Evolutionary conservation across 331 rosid genomes (phyloP).

Genomic region (Pyrus hybrid): DNA sequence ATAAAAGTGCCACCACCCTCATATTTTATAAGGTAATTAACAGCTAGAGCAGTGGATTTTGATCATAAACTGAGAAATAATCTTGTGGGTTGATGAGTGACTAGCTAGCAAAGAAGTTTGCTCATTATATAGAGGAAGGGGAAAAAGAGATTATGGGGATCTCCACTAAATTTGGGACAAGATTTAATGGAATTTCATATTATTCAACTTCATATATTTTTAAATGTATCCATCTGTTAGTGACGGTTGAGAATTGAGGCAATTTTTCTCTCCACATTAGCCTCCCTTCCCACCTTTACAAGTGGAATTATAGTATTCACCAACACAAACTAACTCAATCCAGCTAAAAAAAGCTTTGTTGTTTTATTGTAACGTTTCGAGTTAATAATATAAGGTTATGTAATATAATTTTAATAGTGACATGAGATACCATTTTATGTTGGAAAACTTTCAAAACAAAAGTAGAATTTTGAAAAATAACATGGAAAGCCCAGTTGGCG

Average conservation of each 20-base stretch:
- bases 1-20: slow-evolving; percentile 34
- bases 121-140: slow-evolving; percentile 6
- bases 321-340: slow-evolving; percentile 6
- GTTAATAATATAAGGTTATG: too few relatives aligned
- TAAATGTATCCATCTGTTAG: background rate
- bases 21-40: background rate
- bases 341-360: slow-evolving; percentile 14
- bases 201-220: slow-evolving; percentile 12
- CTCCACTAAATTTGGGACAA: slow-evolving; percentile 24
- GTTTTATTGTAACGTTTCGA: background rate
- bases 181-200: slow-evolving; percentile 20
- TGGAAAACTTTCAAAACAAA: too few relatives aligned
- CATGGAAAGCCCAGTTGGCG: too few relatives aligned
- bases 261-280: slow-evolving; percentile 17
- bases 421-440: too few relatives aligned
- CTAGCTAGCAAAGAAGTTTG: background rate
- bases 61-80: background rate
- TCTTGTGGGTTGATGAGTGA: background rate
- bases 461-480: too few relatives aligned
- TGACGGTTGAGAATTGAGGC: slow-evolving; percentile 6
- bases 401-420: too few relatives aligned
- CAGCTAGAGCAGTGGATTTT: background rate
- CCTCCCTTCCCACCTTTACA: slow-evolving; percentile 30
- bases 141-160: slow-evolving; percentile 22
- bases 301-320: slow-evolving; percentile 31